Evolutionary conservation across 2,329 filamentous ascomycete genomes (phyloP).

Genomic region (Fonsecaea pedrosoi): DNA sequence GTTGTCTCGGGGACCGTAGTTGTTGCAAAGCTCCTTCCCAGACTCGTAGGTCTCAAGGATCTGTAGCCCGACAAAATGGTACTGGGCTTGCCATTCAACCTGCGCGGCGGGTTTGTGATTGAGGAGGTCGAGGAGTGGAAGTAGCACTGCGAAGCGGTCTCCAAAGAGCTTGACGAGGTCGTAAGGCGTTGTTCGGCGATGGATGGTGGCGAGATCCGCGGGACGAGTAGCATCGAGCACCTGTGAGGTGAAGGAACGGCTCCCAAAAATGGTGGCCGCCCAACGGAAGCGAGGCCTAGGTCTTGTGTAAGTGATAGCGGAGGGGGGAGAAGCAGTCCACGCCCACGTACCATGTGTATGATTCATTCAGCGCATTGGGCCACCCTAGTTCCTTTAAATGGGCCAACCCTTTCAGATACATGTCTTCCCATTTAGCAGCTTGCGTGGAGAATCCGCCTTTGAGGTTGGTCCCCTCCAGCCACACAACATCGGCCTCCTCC

Average conservation of each 20-base stretch:
- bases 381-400: slow-evolving; percentile 45
- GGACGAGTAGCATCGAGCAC: slow-evolving; percentile 47
- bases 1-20: slow-evolving; percentile 78
- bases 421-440: slow-evolving; percentile 46
- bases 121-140: slow-evolving; percentile 74
- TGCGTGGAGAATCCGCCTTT: slow-evolving; percentile 43
- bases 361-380: slow-evolving; percentile 40
- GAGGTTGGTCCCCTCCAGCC: slow-evolving; percentile 48
- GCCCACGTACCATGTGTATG: slow-evolving; percentile 49
- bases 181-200: slow-evolving; percentile 44
- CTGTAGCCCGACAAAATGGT: slow-evolving; percentile 49
- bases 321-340: slow-evolving; percentile 12
- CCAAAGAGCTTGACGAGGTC: slow-evolving; percentile 49
- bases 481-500: slow-evolving; percentile 64
- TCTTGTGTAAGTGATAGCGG: not conserved
- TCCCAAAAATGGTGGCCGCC: slow-evolving; percentile 54
- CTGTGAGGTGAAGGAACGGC: slow-evolving; percentile 53
- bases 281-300: slow-evolving; percentile 54
- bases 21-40: slow-evolving; percentile 68
- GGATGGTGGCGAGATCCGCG: slow-evolving; percentile 34
- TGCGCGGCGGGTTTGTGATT: slow-evolving; percentile 71
- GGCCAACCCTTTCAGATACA: slow-evolving; percentile 46
- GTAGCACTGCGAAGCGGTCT: slow-evolving; percentile 71
- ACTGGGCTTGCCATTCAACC: slow-evolving; percentile 63
- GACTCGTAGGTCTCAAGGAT: slow-evolving; percentile 56